Evolutionary conservation across 257 asterid genomes (phyloP).

Genomic region (Ophiorrhiza pumila): DNA sequence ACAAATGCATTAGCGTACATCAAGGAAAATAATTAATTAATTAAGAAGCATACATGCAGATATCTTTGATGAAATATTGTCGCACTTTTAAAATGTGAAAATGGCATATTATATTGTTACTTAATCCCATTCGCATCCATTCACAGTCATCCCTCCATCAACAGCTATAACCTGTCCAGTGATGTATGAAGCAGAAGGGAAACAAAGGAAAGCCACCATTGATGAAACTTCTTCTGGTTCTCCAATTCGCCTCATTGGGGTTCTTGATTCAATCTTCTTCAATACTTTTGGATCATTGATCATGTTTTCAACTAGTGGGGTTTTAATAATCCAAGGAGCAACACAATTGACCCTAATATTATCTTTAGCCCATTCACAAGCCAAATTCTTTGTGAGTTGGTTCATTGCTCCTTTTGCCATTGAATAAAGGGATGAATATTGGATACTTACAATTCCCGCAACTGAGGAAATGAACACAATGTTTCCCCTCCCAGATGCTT

Average conservation of each 20-base stretch:
- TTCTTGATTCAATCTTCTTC: neutral
- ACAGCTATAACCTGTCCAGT: neutral
- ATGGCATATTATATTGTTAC: too few species aligned
- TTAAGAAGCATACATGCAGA: too few species aligned
- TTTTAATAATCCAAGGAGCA: constrained; percentile 13
- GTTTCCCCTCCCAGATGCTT: constrained; percentile 20
- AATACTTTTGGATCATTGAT: neutral
- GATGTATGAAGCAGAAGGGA: neutral
- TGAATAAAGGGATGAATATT: neutral
- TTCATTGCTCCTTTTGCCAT: constrained; percentile 5
- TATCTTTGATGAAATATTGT: too few species aligned
- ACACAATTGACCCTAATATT: constrained; percentile 13
- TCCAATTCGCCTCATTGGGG: neutral
- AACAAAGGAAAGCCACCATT: neutral
- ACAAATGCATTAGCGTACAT: too few species aligned
- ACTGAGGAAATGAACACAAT: constrained; percentile 23
- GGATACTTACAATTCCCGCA: neutral
- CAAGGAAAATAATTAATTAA: too few species aligned
- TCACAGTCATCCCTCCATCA: neutral
- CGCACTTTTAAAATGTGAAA: too few species aligned
- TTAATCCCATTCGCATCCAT: neutral
- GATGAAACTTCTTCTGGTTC: neutral
- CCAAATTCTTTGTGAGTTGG: constrained; percentile 12
- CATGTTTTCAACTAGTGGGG: neutral
- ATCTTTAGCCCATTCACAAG: constrained; percentile 21